Percentiles rank a stretch among this genome's conserved stretches.
Conservation (phyloP, 2,329 filamentous ascomycete genomes). For the Penicillium rolfsii region DNA sequence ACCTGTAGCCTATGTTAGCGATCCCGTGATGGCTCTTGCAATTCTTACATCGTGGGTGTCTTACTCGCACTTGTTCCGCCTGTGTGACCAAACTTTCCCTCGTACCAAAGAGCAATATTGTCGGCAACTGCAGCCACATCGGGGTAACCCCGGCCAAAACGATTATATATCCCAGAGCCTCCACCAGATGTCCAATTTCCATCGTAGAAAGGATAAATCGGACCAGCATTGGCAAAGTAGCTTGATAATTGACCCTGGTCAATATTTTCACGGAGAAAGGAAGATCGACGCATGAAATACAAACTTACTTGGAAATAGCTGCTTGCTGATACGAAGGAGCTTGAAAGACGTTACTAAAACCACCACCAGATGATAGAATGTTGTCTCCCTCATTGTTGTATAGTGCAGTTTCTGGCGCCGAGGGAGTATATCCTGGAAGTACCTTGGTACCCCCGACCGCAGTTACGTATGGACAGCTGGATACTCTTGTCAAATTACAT, state of each 20-base stretch:
- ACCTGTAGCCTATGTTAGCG: background rate
- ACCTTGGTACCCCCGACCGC: background rate
- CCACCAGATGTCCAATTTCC: slow-evolving; percentile 3
- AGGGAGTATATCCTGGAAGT: background rate
- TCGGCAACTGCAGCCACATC: slow-evolving; percentile 5
- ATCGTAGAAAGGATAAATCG: background rate
- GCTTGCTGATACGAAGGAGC: background rate
- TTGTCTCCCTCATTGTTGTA: background rate
- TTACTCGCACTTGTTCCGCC: slow-evolving; percentile 4
- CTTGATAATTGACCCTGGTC: background rate
- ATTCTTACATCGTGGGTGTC: background rate
- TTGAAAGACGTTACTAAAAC: background rate
- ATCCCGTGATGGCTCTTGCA: too few relatives aligned
- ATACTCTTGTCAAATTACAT: background rate
- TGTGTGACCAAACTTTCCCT: background rate
- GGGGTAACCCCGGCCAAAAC: slow-evolving; percentile 2
- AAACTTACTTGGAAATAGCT: background rate
- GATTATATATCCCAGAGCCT: background rate
- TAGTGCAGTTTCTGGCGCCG: background rate
- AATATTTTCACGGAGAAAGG: background rate
- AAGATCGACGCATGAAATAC: background rate
- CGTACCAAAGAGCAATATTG: background rate
- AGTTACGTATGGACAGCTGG: background rate
- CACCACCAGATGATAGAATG: slow-evolving; percentile 4
- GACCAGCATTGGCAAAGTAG: background rate